A percentile compares a stretch with the other conserved stretches of the same genome.
Conservation (phyloP, 2,329 filamentous ascomycete species). For the Tolypocladium amazonense region DNA sequence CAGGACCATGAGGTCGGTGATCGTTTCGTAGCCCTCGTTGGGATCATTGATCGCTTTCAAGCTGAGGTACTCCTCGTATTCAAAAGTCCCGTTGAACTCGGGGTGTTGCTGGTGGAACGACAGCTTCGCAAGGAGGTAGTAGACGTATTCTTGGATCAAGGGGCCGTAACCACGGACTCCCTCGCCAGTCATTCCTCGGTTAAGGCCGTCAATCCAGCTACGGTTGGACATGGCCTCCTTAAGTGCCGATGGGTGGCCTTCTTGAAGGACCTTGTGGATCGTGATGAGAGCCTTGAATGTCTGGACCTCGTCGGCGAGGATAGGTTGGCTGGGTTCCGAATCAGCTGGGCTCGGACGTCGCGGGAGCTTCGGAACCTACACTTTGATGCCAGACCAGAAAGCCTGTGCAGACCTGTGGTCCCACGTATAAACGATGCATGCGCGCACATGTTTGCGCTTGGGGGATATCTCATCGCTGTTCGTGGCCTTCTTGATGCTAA, state of each 20-base stretch:
- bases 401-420: conserved; percentile 91
- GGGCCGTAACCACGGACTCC: conserved; percentile 84
- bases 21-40: conserved; percentile 95
- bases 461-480: conserved; percentile 57
- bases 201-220: conserved; percentile 86
- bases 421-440: conserved; percentile 98
- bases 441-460: conserved; percentile 88
- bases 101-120: conserved; percentile 95
- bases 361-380: conserved; percentile 47
- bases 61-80: conserved; percentile 98
- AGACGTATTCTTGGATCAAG: conserved; percentile 93
- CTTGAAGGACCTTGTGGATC: conserved; percentile 93
- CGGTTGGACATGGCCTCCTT: conserved; percentile 83
- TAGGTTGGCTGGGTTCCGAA: conserved; percentile 61
- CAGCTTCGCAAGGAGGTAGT: conserved; percentile 87
- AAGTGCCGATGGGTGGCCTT: conserved; percentile 81
- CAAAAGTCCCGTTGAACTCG: conserved; percentile 97
- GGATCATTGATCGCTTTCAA: conserved; percentile 97
- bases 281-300: conserved; percentile 98
- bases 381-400: conserved; percentile 98
- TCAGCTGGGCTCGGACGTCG: conserved; percentile 1
- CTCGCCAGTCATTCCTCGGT: conserved; percentile 71
- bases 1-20: conserved; percentile 88
- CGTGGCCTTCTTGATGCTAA: conserved; percentile 62
- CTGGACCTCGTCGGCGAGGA: conserved; percentile 95